phyloP scores from a whole-genome alignment of 192 early-diverging fungal species.

The Coemansia sp. region DNA sequence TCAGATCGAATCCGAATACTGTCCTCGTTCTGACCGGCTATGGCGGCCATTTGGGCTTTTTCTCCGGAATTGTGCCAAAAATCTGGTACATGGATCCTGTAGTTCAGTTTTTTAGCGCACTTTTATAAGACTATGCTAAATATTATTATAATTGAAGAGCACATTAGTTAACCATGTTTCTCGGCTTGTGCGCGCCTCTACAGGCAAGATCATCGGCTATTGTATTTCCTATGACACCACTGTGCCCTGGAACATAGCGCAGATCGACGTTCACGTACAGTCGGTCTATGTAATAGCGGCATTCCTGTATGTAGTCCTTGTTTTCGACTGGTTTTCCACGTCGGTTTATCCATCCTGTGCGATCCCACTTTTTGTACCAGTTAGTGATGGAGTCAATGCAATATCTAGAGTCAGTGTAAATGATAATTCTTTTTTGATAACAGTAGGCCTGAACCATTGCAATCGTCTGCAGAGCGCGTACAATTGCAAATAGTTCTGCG shows the following conservation, averaged over 20 bases:
- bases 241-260: not conserved
- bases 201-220: not conserved
- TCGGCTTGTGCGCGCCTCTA: not conserved
- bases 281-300: not conserved
- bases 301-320: not conserved
- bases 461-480: constrained; percentile 5
- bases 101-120: constrained; percentile 3
- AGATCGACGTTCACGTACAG: not conserved
- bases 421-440: not conserved
- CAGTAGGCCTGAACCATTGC: not conserved
- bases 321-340: not conserved
- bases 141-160: not conserved
- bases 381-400: not conserved
- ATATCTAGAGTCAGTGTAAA: not conserved
- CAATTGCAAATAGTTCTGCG: constrained; percentile 8
- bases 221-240: not conserved
- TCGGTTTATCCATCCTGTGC: not conserved
- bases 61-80: constrained; percentile 8
- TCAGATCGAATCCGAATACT: constrained; percentile 9
- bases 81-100: constrained; percentile 20
- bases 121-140: not conserved
- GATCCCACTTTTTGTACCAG: not conserved
- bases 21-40: constrained; percentile 4
- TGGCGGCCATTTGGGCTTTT: constrained; percentile 18
- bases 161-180: not conserved